Conservation (phyloP, 78 protist genomes). For the Polysphondylium violaceum region DNA sequence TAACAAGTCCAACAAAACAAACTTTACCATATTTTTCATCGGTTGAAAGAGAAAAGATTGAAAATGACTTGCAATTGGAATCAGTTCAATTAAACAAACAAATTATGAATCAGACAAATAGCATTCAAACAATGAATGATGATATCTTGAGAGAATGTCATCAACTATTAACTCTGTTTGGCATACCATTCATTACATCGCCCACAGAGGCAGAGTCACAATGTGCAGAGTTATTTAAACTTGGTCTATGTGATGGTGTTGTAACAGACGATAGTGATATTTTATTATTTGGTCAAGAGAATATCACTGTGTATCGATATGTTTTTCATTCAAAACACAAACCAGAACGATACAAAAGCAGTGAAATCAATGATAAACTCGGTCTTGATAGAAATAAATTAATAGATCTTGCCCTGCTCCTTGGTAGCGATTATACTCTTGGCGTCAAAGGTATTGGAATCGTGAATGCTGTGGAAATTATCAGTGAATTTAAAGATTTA, state of each 20-base stretch:
- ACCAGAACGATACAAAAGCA: slow-evolving; percentile 21
- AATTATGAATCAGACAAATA: slow-evolving; percentile 27
- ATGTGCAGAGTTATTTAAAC: slow-evolving; percentile 70
- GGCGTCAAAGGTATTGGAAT: slow-evolving; percentile 84
- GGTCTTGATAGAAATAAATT: slow-evolving; percentile 35
- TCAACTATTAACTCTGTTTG: slow-evolving; percentile 73
- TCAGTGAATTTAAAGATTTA: slow-evolving; percentile 46
- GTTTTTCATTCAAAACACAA: slow-evolving; percentile 34
- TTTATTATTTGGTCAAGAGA: slow-evolving; percentile 65
- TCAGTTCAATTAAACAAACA: not conserved
- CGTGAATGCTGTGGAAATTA: slow-evolving; percentile 82
- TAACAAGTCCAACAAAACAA: not conserved
- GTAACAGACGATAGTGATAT: slow-evolving; percentile 83
- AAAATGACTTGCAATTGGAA: slow-evolving; percentile 40
- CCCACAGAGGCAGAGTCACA: slow-evolving; percentile 88
- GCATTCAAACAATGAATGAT: slow-evolving; percentile 29
- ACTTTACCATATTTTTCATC: slow-evolving; percentile 23
- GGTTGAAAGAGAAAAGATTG: slow-evolving; percentile 16
- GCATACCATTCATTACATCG: slow-evolving; percentile 80
- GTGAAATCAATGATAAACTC: slow-evolving; percentile 9
- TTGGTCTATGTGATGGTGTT: slow-evolving; percentile 83
- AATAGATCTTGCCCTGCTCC: slow-evolving; percentile 36
- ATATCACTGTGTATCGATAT: slow-evolving; percentile 32
- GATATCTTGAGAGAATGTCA: slow-evolving; percentile 58
- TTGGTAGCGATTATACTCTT: slow-evolving; percentile 77